A percentile compares a stretch with the other conserved stretches of the same genome.
phyloP scores from a whole-genome alignment of 208 protist species.

The Trypanosoma melophagium region DNA sequence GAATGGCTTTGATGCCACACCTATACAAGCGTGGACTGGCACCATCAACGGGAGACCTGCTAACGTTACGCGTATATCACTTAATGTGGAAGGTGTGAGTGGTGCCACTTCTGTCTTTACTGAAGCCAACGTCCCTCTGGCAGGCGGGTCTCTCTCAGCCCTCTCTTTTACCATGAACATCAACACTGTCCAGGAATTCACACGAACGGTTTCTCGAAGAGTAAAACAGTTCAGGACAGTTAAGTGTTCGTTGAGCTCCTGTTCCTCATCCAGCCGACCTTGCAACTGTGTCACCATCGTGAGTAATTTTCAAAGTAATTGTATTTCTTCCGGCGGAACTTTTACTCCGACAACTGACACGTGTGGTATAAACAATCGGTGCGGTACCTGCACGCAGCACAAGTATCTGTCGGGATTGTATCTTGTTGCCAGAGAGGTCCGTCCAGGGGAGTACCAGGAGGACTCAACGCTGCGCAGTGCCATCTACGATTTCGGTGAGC shows the following conservation, averaged over 20 bases:
- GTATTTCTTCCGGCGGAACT: neutral
- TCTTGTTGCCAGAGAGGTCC: slow-evolving; percentile 7
- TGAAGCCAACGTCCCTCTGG: neutral
- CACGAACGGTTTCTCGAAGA: neutral
- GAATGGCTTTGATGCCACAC: slow-evolving; percentile 18
- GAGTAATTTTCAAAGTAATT: slow-evolving; percentile 1
- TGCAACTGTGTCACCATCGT: neutral
- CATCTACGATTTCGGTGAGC: slow-evolving; percentile 3
- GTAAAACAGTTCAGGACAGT: neutral
- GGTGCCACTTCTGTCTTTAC: neutral
- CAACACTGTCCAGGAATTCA: slow-evolving; percentile 6
- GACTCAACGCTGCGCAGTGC: slow-evolving; percentile 11
- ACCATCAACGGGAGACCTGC: slow-evolving; percentile 1
- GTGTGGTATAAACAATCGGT: neutral
- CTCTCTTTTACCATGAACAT: neutral
- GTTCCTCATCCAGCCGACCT: neutral
- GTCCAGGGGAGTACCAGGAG: slow-evolving; percentile 9
- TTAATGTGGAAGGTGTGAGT: neutral
- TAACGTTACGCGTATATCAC: neutral
- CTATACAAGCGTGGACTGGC: slow-evolving; percentile 10
- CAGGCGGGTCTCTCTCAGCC: too few species aligned
- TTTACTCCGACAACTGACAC: neutral
- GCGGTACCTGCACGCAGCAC: neutral
- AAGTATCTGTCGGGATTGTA: slow-evolving; percentile 8
- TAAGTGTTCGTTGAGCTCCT: slow-evolving; percentile 5